These are phyloP conservation scores for Penstemon newberryi DNA, from an alignment of 257 asterid species.

Conservation along the genomic window DNA sequence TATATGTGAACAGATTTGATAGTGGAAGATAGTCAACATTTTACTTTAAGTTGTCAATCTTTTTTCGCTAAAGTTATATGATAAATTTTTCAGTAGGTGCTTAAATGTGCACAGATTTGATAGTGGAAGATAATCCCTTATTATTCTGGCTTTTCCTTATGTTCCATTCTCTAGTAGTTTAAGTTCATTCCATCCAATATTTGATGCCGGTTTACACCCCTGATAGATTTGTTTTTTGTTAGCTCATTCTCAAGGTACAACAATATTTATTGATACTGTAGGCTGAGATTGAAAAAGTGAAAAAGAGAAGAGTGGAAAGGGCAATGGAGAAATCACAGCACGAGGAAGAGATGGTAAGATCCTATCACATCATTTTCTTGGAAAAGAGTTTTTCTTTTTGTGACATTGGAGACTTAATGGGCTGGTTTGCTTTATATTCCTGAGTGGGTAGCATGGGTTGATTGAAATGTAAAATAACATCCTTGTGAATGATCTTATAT, in stretches of 20 bases:
- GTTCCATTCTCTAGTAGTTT: slow-evolving; percentile 9
- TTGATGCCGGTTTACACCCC: slow-evolving; percentile 22
- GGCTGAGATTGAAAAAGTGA: slow-evolving; percentile 96
- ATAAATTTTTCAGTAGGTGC: not conserved
- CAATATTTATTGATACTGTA: slow-evolving; percentile 30
- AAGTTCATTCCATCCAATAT: slow-evolving; percentile 6
- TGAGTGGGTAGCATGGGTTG: too few relatives aligned
- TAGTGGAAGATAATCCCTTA: not conserved
- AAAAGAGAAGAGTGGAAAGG: slow-evolving; percentile 88
- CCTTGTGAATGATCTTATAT: not conserved
- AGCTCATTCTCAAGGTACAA: not conserved
- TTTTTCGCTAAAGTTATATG: slow-evolving; percentile 7
- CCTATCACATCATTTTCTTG: slow-evolving; percentile 15
- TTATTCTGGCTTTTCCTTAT: not conserved
- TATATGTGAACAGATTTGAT: slow-evolving; percentile 9
- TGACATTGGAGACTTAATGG: slow-evolving; percentile 18
- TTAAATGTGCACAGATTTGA: slow-evolving; percentile 9
- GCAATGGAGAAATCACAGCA: slow-evolving; percentile 86
- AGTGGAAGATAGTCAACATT: not conserved
- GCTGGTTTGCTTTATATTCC: slow-evolving; percentile 6
- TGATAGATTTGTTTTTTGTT: slow-evolving; percentile 16
- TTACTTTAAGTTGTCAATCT: slow-evolving; percentile 20
- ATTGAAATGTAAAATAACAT: too few relatives aligned
- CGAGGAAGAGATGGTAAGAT: slow-evolving; percentile 87
- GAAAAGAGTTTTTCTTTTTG: slow-evolving; percentile 12